A percentile compares a stretch with the other conserved stretches of the same genome.
These are phyloP conservation scores for Rhododendron williamsianum DNA, from an alignment of 148 eudicot genomes.

Conservation along the genomic window DNA sequence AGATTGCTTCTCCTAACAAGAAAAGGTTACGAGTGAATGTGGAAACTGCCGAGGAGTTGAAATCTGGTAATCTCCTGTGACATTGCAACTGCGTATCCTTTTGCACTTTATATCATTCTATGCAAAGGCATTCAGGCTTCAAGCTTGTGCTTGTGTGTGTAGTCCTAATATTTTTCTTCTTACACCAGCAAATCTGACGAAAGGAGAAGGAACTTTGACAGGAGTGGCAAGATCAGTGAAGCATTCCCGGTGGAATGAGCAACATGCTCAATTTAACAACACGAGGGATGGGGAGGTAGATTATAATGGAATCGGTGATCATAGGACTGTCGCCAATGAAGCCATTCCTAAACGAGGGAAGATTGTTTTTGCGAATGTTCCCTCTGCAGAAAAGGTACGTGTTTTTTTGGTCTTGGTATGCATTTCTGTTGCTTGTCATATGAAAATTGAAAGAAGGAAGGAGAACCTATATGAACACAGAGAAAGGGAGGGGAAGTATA, in stretches of 20 bases:
- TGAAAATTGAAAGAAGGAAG: not conserved
- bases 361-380: constrained; percentile 23
- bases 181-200: constrained; percentile 23
- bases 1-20: constrained; percentile 35
- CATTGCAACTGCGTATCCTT: not conserved
- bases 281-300: constrained; percentile 28
- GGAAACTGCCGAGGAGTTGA: constrained; percentile 36
- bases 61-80: constrained; percentile 38
- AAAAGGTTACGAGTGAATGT: constrained; percentile 29
- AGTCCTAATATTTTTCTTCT: not conserved
- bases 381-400: constrained; percentile 46
- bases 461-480: not conserved
- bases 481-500: not conserved
- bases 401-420: not conserved
- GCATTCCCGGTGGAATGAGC: constrained; percentile 22
- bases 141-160: constrained; percentile 7
- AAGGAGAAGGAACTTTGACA: constrained; percentile 19
- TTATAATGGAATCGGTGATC: constrained; percentile 26
- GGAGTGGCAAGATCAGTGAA: constrained; percentile 27
- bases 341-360: constrained; percentile 37
- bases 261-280: constrained; percentile 21
- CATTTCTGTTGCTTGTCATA: not conserved
- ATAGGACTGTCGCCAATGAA: constrained; percentile 24
- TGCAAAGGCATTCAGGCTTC: not conserved
- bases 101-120: not conserved